A percentile compares a stretch with the other conserved stretches of the same genome.
Evolutionary conservation across 805 yeast species (phyloP).

Genomic region (Yamadazyma takamatsuzukensis): DNA sequence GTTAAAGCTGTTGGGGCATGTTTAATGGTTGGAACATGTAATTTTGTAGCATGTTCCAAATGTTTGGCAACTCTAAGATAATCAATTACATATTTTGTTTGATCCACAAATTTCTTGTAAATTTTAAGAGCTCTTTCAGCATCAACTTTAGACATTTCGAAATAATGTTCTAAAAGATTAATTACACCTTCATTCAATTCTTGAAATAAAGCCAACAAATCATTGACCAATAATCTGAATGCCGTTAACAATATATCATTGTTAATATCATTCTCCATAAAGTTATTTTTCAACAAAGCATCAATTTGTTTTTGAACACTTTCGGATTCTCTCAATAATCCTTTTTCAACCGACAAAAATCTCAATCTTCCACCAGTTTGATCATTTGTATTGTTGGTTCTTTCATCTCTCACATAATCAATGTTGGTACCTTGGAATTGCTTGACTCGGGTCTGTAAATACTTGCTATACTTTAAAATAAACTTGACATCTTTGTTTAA

Average conservation of each 20-base stretch:
- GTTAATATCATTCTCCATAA: conserved; percentile 73
- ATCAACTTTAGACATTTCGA: conserved; percentile 83
- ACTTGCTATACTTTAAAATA: conserved; percentile 65
- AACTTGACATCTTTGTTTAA: conserved; percentile 48
- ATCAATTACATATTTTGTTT: conserved; percentile 83
- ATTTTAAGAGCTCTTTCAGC: conserved; percentile 84
- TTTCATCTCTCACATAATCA: conserved; percentile 77
- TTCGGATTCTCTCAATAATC: conserved; percentile 79
- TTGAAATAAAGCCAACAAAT: conserved; percentile 80
- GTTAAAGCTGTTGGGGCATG: conserved; percentile 97
- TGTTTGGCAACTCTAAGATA: conserved; percentile 88
- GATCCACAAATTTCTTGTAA: conserved; percentile 79
- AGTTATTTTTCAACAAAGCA: conserved; percentile 68
- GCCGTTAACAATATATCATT: conserved; percentile 83
- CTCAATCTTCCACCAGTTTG: conserved; percentile 61
- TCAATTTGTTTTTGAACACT: conserved; percentile 81
- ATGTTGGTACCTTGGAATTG: conserved; percentile 62
- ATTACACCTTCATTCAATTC: conserved; percentile 94
- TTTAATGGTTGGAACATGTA: conserved; percentile 91
- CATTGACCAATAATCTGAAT: conserved; percentile 86
- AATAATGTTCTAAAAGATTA: conserved; percentile 87
- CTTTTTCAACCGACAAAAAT: conserved; percentile 65
- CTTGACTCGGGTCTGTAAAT: conserved; percentile 62
- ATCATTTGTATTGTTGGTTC: conserved; percentile 41
- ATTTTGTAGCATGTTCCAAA: conserved; percentile 78